A percentile compares a stretch with the other conserved stretches of the same genome.
phyloP scores from a whole-genome alignment of 2,329 filamentous ascomycete species.

The Arthroderma sp. region DNA sequence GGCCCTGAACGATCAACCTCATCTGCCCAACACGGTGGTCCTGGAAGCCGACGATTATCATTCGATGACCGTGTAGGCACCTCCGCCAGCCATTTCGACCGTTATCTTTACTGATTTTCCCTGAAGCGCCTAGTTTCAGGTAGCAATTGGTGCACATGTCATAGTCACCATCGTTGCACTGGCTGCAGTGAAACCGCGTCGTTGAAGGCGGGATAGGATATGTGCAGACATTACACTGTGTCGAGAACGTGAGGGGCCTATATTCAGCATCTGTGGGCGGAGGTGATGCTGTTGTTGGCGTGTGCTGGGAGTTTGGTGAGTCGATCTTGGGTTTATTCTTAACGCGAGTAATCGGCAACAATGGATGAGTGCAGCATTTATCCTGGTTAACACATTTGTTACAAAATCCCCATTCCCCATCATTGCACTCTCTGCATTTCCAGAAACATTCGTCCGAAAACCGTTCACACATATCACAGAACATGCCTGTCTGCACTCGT shows the following conservation, averaged over 20 bases:
- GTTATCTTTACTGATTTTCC: constrained; percentile 60
- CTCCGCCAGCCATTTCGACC: constrained; percentile 72
- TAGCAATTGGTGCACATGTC: constrained; percentile 78
- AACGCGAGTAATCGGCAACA: constrained; percentile 62
- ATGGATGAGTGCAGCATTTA: constrained; percentile 64
- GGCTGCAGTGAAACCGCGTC: constrained; percentile 66
- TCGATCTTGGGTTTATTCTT: constrained; percentile 14
- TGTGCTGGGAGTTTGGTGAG: not conserved
- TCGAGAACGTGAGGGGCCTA: constrained; percentile 58
- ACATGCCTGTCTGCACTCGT: constrained; percentile 65
- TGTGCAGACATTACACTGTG: constrained; percentile 66
- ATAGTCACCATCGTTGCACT: constrained; percentile 70
- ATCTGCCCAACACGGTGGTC: constrained; percentile 55
- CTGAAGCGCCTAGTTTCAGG: constrained; percentile 48
- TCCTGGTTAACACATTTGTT: constrained; percentile 76
- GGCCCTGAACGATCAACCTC: constrained; percentile 55
- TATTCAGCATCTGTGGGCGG: constrained; percentile 32
- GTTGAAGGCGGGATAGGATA: constrained; percentile 57
- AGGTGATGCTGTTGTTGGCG: not conserved
- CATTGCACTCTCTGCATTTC: constrained; percentile 77
- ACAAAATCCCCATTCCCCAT: constrained; percentile 92
- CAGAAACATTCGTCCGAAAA: constrained; percentile 78
- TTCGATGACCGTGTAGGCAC: constrained; percentile 69
- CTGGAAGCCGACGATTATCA: constrained; percentile 67
- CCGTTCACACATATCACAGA: constrained; percentile 63